phyloP scores from a whole-genome alignment of 768 basidiomycete species.

The Boletellus emodensis region DNA sequence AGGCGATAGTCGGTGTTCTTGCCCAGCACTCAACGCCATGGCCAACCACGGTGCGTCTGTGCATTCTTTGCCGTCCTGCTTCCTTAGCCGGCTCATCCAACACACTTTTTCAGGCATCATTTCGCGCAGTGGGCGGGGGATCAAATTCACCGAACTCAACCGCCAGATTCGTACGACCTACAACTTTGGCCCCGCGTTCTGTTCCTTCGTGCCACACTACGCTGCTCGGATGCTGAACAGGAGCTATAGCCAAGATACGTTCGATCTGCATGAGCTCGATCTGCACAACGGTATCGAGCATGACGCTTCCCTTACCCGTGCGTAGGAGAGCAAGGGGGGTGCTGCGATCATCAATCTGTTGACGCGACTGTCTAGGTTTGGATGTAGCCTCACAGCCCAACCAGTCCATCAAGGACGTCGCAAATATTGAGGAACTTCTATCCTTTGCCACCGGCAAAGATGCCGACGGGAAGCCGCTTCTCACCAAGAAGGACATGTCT shows the following conservation, averaged over 20 bases:
- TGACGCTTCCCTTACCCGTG: slow-evolving; percentile 33
- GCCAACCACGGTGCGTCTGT: slow-evolving; percentile 69
- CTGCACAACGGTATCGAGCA: slow-evolving; percentile 60
- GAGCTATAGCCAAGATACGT: slow-evolving; percentile 51
- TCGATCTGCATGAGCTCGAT: slow-evolving; percentile 64
- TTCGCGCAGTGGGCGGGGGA: slow-evolving; percentile 64
- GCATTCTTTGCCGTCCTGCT: too few relatives aligned
- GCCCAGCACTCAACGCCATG: slow-evolving; percentile 75
- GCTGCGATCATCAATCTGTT: neutral
- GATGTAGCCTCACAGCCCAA: slow-evolving; percentile 45
- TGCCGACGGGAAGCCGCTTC: slow-evolving; percentile 38
- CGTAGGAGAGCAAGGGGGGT: neutral
- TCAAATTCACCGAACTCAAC: slow-evolving; percentile 52
- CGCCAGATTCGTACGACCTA: slow-evolving; percentile 50
- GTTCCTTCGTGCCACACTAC: slow-evolving; percentile 59
- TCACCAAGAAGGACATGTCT: slow-evolving; percentile 60
- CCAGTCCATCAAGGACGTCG: slow-evolving; percentile 50
- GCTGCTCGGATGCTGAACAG: slow-evolving; percentile 56
- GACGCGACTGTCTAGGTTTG: slow-evolving; percentile 39
- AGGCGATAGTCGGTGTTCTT: slow-evolving; percentile 67
- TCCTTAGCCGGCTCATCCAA: neutral
- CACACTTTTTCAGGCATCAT: slow-evolving; percentile 32
- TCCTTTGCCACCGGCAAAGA: slow-evolving; percentile 58
- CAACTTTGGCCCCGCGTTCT: slow-evolving; percentile 70
- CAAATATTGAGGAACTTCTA: slow-evolving; percentile 56